Percentiles rank a stretch among this genome's conserved stretches.
phyloP scores from a whole-genome alignment of 306 rosid species.

The Purshia tridentata region DNA sequence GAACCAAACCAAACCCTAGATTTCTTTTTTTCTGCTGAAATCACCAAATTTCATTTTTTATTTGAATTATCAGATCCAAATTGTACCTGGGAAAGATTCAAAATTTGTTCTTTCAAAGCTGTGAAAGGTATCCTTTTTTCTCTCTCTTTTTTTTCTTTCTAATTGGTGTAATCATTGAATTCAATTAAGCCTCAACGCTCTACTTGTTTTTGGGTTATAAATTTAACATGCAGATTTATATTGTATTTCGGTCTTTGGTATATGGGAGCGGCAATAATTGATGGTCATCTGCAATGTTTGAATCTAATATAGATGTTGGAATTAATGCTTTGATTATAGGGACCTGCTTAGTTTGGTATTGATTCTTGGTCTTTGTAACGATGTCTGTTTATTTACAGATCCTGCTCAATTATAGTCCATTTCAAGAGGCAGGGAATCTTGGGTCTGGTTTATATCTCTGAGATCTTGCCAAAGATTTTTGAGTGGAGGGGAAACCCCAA shows the following conservation, averaged over 20 bases:
- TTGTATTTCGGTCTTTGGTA: neutral
- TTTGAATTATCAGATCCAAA: slow-evolving; percentile 28
- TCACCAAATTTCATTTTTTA: neutral
- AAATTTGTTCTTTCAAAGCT: slow-evolving; percentile 17
- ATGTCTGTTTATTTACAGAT: slow-evolving; percentile 32
- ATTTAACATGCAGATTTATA: neutral
- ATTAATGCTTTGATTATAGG: slow-evolving; percentile 24
- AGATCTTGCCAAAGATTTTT: slow-evolving; percentile 25
- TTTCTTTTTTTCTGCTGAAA: slow-evolving; percentile 26
- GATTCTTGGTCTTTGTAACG: slow-evolving; percentile 6
- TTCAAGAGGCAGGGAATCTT: slow-evolving; percentile 26
- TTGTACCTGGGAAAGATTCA: slow-evolving; percentile 20
- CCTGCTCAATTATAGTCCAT: slow-evolving; percentile 26
- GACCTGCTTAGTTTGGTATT: slow-evolving; percentile 7
- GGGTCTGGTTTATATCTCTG: slow-evolving; percentile 23
- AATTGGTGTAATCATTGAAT: slow-evolving; percentile 15
- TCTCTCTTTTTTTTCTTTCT: neutral
- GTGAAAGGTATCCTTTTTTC: slow-evolving; percentile 14
- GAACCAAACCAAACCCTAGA: slow-evolving; percentile 50
- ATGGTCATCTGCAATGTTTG: slow-evolving; percentile 10
- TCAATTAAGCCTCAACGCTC: neutral
- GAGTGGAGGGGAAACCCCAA: slow-evolving; percentile 23
- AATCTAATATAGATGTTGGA: slow-evolving; percentile 20
- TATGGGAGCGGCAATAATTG: slow-evolving; percentile 1
- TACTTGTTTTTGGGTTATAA: neutral